phyloP scores from a whole-genome alignment of 805 yeast genomes.

The Sungouiozyma intestinalis region DNA sequence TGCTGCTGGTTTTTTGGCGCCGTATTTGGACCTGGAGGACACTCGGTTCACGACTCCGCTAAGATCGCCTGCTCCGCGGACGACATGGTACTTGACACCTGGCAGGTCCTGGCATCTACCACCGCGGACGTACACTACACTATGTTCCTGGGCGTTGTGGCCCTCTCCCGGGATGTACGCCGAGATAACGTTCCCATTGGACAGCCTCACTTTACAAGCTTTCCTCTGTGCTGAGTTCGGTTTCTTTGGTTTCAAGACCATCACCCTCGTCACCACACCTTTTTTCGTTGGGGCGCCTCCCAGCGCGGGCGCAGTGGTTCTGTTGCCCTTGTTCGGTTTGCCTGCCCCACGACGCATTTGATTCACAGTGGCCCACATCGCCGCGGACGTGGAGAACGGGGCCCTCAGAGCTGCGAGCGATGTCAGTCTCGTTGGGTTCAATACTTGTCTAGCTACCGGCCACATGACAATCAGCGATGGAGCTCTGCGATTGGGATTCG shows the following conservation, averaged over 20 bases:
- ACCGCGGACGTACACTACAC: conserved; percentile 93
- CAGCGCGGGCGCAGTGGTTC: conserved; percentile 69
- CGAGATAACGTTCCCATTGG: conserved; percentile 79
- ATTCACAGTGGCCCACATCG: conserved; percentile 50
- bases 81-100: conserved; percentile 90
- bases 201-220: conserved; percentile 86
- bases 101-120: conserved; percentile 97
- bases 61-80: conserved; percentile 88
- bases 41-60: conserved; percentile 91
- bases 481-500: neutral
- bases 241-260: conserved; percentile 94
- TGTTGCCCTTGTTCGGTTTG: conserved; percentile 34
- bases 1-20: conserved; percentile 69
- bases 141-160: conserved; percentile 95
- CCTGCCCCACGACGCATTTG: conserved; percentile 61
- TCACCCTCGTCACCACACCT: conserved; percentile 88
- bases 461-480: neutral
- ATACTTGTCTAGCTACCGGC: neutral
- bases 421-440: neutral
- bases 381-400: conserved; percentile 8
- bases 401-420: neutral
- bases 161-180: conserved; percentile 99
- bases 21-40: conserved; percentile 86
- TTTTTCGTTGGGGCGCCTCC: conserved; percentile 76
- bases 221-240: conserved; percentile 98